Base-by-base conservation (phyloP, 192 early-diverging fungal genomes). In the Helicostylum pulchrum region DNA sequence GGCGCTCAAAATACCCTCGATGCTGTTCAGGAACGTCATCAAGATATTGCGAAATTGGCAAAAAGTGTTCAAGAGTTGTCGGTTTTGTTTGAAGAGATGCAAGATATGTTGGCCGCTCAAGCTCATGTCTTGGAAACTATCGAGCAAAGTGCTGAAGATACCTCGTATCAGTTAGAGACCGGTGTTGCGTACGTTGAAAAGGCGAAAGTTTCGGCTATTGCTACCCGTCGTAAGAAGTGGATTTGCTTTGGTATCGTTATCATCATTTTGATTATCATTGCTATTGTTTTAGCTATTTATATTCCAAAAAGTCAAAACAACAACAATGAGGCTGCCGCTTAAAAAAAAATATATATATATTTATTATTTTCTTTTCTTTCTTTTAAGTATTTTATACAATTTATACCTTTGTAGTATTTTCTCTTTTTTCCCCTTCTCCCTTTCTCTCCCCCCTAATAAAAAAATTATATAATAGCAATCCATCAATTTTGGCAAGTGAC, bases 1-100 rank as follows among this genome's bases (percentile, higher is more conserved):
- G 51, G 67, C 1, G 74, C 74, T 5, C 60, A 70, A n/a, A 55
- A 64, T 14, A 78, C 80, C 1, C 59, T 88, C 23, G 62, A 81
- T n/a, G 84, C 85, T 64, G 85, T 88, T 4, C 83, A 85, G 62
- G 77, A 77, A 63, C 71, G 87, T 12, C 87, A 88, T 62, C 70
- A 81, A 7, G 85, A 88, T 60, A 77, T 88, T 19, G 71, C 65
- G 30, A 74, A 74, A 39, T 77, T 88, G 12, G 87, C 83, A 31
- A 72, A 73, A 39, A 78, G 73, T 19, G 68, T 88, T 17, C 71
- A 73, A 8, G 83, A 88, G 71, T 65, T 88, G 9, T 79, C 80
- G 21, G 68, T 67, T 6, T 66, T 88, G 46, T 87, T 88, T 61
- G 73, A 83, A 68, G 87, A 88, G 21, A 87, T 88, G 87, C 81